Base-by-base conservation (phyloP, 2,329 filamentous ascomycete genomes). In the Phialophora expanda region DNA sequence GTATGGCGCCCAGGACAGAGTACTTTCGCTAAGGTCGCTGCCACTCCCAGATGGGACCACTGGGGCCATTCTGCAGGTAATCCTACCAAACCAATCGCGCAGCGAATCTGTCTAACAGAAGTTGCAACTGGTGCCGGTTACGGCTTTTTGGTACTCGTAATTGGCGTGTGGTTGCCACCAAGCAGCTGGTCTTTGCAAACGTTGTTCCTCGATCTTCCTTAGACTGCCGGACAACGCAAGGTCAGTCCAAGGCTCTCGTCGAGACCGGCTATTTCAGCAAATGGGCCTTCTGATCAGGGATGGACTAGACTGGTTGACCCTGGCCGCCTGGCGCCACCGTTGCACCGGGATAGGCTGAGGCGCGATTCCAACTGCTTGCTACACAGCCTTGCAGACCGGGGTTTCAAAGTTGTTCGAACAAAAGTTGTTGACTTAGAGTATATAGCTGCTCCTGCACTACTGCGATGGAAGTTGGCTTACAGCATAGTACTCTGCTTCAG, bases 401-500 rank as follows among this genome's bases (percentile, higher is more conserved):
- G 46, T 12, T 17, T 17, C 17, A 22, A 20, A 51, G 14, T 24
- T 11, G 24, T 53, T 61, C 58, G 58, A 54, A 53, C 58, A 61
- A 61, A 61, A 61, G 58, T 61, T 26, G 58, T 54, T 51, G 58
- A 53, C n/a, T 12, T 20, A 20, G 46, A 26, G 38, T 61, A 61
- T 61, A 61, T 38, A 61, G 58, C 14, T 4, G 38, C 38, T n/a
- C 7, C 38, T 44, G 38, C 17, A 44, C 38, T n/a, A 8, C 38
- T 8, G 38, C 38, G 7, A n/a, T n/a, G 17, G 17, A 8, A 44
- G 14, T n/a, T 44, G 14, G 38, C 17, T n/a, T 8, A 44, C 38
- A 44, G 38, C 38, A 44, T 17, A n/a, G 38, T 44, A 44, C 2
- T 44, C 38, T n/a, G 38, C 38, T 44, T 8, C 38, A 8, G 38